These are phyloP conservation scores for Galerina marginata DNA, from an alignment of 768 basidiomycete species.

Conservation along the genomic window DNA sequence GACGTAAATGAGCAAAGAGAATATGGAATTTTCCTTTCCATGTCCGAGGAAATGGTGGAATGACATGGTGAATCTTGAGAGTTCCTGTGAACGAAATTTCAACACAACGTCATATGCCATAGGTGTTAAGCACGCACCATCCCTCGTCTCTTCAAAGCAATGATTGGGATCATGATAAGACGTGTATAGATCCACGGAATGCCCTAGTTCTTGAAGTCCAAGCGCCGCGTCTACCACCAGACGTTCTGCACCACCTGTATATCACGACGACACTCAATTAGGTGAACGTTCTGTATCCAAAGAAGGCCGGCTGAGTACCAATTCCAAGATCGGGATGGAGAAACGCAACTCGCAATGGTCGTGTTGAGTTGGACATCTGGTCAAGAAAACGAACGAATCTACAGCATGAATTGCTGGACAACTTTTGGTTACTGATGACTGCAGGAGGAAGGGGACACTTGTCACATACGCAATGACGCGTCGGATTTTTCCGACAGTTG, in stretches of 20 bases:
- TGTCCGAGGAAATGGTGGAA: slow-evolving; percentile 81
- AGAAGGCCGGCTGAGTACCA: slow-evolving; percentile 51
- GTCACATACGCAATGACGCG: too few species aligned
- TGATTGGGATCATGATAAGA: slow-evolving; percentile 87
- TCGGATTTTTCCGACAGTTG: too few species aligned
- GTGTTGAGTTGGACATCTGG: background rate
- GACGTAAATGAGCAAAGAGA: slow-evolving; percentile 85
- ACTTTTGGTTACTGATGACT: too few species aligned
- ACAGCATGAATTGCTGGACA: too few species aligned
- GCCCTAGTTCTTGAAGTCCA: slow-evolving; percentile 83
- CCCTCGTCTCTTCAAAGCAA: slow-evolving; percentile 92
- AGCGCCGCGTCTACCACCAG: slow-evolving; percentile 95
- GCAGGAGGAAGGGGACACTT: too few species aligned
- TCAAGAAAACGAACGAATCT: too few species aligned
- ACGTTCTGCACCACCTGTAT: slow-evolving; percentile 90
- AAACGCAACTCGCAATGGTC: slow-evolving; percentile 64
- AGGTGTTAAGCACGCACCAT: slow-evolving; percentile 60
- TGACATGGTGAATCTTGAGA: slow-evolving; percentile 73
- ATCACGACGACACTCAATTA: slow-evolving; percentile 11
- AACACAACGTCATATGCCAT: background rate
- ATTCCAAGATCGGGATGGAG: slow-evolving; percentile 96
- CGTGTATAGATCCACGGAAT: slow-evolving; percentile 89
- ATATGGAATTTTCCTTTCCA: slow-evolving; percentile 85
- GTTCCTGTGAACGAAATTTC: slow-evolving; percentile 57
- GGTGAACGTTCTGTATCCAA: slow-evolving; percentile 11